Evolutionary conservation across 257 asterid species (phyloP).

Genomic region (Jacaranda mimosifolia): DNA sequence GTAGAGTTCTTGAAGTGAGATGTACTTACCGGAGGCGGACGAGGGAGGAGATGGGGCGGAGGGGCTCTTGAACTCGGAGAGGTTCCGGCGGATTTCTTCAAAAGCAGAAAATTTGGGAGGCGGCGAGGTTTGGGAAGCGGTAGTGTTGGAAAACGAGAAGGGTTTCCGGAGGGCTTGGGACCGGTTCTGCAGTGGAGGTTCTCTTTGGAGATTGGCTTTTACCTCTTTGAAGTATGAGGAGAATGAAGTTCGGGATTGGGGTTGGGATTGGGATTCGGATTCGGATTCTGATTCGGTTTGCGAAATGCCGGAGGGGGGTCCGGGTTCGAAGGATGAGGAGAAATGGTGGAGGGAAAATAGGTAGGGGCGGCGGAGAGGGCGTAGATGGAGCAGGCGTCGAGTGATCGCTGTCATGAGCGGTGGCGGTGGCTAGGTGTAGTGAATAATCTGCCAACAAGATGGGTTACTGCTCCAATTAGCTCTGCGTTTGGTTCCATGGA

Average conservation of each 20-base stretch:
- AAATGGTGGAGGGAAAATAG: conserved; percentile 25
- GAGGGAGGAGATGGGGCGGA: conserved; percentile 39
- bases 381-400: conserved; percentile 47
- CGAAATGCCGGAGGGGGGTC: conserved; percentile 27
- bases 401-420: conserved; percentile 51
- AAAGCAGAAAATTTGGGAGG: conserved; percentile 23
- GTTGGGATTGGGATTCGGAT: conserved; percentile 27
- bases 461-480: too few relatives aligned
- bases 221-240: conserved; percentile 43
- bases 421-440: conserved; percentile 13
- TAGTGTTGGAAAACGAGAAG: conserved; percentile 8
- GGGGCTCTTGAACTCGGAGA: conserved; percentile 49
- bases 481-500: too few relatives aligned
- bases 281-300: conserved; percentile 24
- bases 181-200: conserved; percentile 28
- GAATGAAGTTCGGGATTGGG: conserved; percentile 31
- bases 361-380: conserved; percentile 27
- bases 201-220: conserved; percentile 48
- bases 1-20: conserved; percentile 50
- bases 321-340: conserved; percentile 30
- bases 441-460: too few relatives aligned
- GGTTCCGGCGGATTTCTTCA: conserved; percentile 41
- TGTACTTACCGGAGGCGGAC: conserved; percentile 8
- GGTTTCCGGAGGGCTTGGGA: conserved; percentile 27
- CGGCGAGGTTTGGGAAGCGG: conserved; percentile 25